These are phyloP conservation scores for Bombardia bombarda DNA, from an alignment of 495 filamentous ascomycete genomes.

Conservation along the genomic window DNA sequence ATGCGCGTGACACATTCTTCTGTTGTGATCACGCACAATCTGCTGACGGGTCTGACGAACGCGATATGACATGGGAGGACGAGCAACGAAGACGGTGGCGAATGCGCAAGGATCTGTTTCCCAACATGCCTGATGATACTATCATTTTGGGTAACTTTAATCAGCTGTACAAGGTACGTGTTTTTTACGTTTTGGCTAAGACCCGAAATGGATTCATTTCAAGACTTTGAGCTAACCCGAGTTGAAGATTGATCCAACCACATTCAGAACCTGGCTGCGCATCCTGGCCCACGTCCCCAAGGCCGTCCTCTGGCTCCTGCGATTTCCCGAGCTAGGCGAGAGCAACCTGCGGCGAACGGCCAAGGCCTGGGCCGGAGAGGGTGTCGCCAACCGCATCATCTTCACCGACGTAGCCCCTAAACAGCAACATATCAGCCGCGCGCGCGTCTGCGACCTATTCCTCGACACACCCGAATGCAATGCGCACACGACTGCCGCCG, in stretches of 20 bases:
- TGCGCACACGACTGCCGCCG: conserved; percentile 94
- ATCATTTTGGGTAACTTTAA: conserved; percentile 98
- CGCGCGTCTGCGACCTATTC: conserved; percentile 87
- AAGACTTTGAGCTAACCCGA: conserved; percentile 7
- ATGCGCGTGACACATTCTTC: conserved; percentile 93
- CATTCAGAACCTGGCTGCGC: conserved; percentile 92
- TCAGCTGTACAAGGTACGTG: conserved; percentile 90
- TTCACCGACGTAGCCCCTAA: conserved; percentile 98
- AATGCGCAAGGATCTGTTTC: conserved; percentile 95
- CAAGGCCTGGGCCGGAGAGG: conserved; percentile 71
- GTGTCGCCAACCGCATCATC: conserved; percentile 82
- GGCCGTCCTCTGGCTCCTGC: conserved; percentile 88
- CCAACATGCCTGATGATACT: conserved; percentile 68
- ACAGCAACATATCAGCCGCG: conserved; percentile 85
- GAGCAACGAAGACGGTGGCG: conserved; percentile 80
- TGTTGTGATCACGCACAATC: conserved; percentile 97
- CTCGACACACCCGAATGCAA: conserved; percentile 98
- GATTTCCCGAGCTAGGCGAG: conserved; percentile 93
- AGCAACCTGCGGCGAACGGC: conserved; percentile 75
- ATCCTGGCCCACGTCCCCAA: conserved; percentile 84
- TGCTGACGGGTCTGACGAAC: conserved; percentile 65
- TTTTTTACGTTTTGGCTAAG: too few species aligned
- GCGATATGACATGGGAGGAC: conserved; percentile 67
- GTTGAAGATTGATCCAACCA: conserved; percentile 87
- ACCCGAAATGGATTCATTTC: too few species aligned